These are phyloP conservation scores for Sporothrix euskadiensis DNA, from an alignment of 2,329 filamentous ascomycete species.

Conservation along the genomic window DNA sequence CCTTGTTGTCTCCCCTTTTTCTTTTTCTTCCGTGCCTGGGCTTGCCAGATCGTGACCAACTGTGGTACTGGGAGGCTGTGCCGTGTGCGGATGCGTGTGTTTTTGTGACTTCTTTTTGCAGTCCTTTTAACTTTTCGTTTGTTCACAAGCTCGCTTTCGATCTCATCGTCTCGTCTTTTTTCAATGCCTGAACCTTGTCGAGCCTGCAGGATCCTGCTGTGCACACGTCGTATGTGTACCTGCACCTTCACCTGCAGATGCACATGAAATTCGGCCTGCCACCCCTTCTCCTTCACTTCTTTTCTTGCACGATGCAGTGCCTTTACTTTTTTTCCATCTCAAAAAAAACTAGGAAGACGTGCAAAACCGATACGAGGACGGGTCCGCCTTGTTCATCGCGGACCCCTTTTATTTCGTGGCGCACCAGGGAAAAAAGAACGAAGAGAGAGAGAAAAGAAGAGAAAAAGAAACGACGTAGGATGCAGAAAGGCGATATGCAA, in stretches of 20 bases:
- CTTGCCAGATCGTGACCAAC: conserved; percentile 1
- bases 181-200: conserved; percentile 7
- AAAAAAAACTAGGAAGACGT: not conserved
- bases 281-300: not conserved
- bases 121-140: not conserved
- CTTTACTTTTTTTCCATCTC: not conserved
- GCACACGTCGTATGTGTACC: not conserved
- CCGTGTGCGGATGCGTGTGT: not conserved
- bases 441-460: too few species aligned
- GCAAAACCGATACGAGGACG: not conserved
- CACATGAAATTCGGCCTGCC: conserved; percentile 8
- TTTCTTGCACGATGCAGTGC: not conserved
- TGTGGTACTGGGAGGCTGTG: conserved; percentile 24
- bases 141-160: not conserved
- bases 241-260: conserved; percentile 7
- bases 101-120: not conserved
- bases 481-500: not conserved
- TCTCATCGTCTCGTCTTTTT: not conserved
- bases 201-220: conserved; percentile 10
- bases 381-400: not conserved
- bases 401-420: not conserved
- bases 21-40: not conserved
- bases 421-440: not conserved
- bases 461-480: not conserved
- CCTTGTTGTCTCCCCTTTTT: not conserved